Base-by-base conservation (phyloP, 2,329 filamentous ascomycete species). In the Colletotrichum cuscutae region DNA sequence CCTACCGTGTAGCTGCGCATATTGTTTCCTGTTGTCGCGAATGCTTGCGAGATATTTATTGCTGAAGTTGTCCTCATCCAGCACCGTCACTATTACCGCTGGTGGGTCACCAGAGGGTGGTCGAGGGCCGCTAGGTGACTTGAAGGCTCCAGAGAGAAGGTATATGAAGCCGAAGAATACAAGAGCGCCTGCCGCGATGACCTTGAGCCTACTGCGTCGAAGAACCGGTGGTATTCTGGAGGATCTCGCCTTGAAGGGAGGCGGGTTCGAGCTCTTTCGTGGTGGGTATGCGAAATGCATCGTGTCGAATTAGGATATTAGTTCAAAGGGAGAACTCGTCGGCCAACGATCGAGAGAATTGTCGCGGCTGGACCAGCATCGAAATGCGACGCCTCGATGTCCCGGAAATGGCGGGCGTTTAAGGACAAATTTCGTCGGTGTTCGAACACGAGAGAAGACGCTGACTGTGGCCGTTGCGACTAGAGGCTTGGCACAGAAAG, bases 261-360 rank as follows among this genome's bases (percentile, higher is more conserved):
- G 90, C 76, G 93, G 90, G 80, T 93, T 91, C 76, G 94, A 96
- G 79, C 89, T 91, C 85, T 96, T 97, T 82, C 95, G 93, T 79
- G 94, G 90, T 68, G 95, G 95, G 78, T 97, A 92, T 75, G 95
- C 95, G 87, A 96, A 95, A 82, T 98, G 95, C 95, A 98, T 97
- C 77, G 78, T 86, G 79, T 75, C 68, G 74, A 54, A 42, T 53
- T 26, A 61, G 19, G 30, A 13, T 57, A 52, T 59, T 60, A 32
- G 30, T 28, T 64, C 35, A 30, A 12, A 71, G 64, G 49, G 19
- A 35, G 42, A 30, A 19, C 58, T 19, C 22, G 30, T 26, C 24
- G 24, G n/a, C 60, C 59, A 28, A 54, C 71, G 46, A 57, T 71
- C 46, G 66, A 37, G 30, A 12, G 24, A 32, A 12, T 30, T 60